Evolutionary conservation across 1,284 basidiomycete genomes (phyloP), one percentile per base, ranked within the genome.

Genomic region (Pseudozyma hubeiensis): DNA sequence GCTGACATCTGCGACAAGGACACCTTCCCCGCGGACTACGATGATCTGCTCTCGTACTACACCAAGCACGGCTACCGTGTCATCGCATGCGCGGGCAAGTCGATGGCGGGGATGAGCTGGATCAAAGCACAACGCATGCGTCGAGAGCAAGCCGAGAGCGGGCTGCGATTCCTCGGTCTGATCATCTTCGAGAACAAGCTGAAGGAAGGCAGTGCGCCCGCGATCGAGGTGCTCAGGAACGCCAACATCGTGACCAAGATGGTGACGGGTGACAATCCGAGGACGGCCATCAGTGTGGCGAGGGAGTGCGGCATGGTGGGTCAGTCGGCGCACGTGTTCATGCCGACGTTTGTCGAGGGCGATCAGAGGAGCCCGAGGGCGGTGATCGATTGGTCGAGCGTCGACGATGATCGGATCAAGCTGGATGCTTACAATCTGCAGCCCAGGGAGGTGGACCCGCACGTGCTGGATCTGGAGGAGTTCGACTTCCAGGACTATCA

Each of bases 171-270:
- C 87, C 88, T 99, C 13, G 97, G 97, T 7, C 87, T 99, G 46
- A 92, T 99, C 82, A 95, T 99, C 59, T 99, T 99, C 81, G 97
- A 99, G 85, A 99, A 99, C 87, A 94, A 97, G 86, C 88, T 99
- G 70, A 99, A 99, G 85, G 90, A 92, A 6, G 94, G 92, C 9
- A 97, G 97, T 0, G 88, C 93, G 0, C 92, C 94, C 17, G 94
- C 93, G 19, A 97, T 99, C 62, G 92, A 93, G 69, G 91, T 91
- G 0, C 88, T 99, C 16, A 90, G 93, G 59, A 88, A 89, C 10
- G 97, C 97, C 0, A 93, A 97, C 86, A 88, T 99, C 43, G 92
- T 93, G 9, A 96, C 93, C 80, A 89, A 95, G 73, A 99, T 99
- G 97, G 96, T 97, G 60, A 99, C 97, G 0, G 97, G 97, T 9